Evolutionary conservation across 352 stramenopile species (phyloP).

Genomic region (Pythium guiyangense): DNA sequence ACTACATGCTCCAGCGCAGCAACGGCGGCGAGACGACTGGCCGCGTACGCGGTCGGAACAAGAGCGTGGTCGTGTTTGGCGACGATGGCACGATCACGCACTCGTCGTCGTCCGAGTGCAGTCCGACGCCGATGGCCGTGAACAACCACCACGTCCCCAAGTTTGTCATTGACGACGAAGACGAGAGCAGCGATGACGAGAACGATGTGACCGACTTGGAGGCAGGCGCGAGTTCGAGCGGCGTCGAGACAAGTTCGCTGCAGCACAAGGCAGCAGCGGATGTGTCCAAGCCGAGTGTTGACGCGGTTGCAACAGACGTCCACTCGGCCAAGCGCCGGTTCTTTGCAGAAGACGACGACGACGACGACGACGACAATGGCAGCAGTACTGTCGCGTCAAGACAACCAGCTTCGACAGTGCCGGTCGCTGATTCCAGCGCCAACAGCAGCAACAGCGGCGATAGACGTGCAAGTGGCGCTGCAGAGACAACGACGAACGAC

Average conservation of each 20-base stretch:
- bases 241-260: neutral
- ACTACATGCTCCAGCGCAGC: constrained; percentile 74
- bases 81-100: constrained; percentile 31
- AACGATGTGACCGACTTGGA: constrained; percentile 13
- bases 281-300: neutral
- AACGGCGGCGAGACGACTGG: constrained; percentile 40
- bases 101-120: constrained; percentile 41
- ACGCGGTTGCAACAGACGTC: neutral
- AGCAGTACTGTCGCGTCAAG: neutral
- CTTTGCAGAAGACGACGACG: constrained; percentile 9
- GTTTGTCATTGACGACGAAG: constrained; percentile 77
- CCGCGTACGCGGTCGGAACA: constrained; percentile 24
- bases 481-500: neutral
- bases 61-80: constrained; percentile 34
- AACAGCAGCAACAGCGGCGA: neutral
- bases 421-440: neutral
- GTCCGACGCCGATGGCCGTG: constrained; percentile 45
- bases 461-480: neutral
- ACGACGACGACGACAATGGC: too few species aligned
- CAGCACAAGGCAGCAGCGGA: neutral
- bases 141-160: constrained; percentile 48
- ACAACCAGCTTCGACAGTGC: neutral
- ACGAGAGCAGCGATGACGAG: constrained; percentile 41
- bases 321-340: constrained; percentile 9
- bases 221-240: neutral